A percentile compares a stretch with the other conserved stretches of the same genome.
phyloP scores from a whole-genome alignment of 345 rosid species.

The Noccaea caerulescens region DNA sequence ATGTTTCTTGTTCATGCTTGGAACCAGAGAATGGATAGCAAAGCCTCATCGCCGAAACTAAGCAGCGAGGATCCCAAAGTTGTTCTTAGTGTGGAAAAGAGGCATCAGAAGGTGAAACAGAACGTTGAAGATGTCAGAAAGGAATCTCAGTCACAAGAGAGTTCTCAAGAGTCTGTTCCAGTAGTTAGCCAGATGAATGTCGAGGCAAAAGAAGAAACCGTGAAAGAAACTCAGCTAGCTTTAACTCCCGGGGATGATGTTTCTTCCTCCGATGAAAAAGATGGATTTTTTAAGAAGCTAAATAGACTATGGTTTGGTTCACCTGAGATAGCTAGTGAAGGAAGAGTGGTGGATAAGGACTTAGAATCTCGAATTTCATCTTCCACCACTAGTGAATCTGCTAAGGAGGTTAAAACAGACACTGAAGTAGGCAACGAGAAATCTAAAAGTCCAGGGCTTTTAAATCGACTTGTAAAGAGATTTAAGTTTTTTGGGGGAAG shows the following conservation, averaged over 20 bases:
- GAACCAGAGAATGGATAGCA: conserved; percentile 38
- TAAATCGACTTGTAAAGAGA: conserved; percentile 47
- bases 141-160: conserved; percentile 28
- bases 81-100: conserved; percentile 33
- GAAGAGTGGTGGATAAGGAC: conserved; percentile 34
- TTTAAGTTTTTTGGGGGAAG: conserved; percentile 45
- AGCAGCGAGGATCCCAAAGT: conserved; percentile 33
- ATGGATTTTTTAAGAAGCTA: conserved; percentile 44
- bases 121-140: conserved; percentile 36
- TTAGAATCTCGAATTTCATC: conserved; percentile 20
- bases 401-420: conserved; percentile 37
- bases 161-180: conserved; percentile 36
- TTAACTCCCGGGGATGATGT: conserved; percentile 36
- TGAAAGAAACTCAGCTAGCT: conserved; percentile 20
- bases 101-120: conserved; percentile 30
- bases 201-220: conserved; percentile 20
- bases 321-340: conserved; percentile 28
- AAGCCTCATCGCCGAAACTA: conserved; percentile 21
- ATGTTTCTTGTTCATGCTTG: conserved; percentile 41
- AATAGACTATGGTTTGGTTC: conserved; percentile 54
- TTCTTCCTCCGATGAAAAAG: conserved; percentile 28
- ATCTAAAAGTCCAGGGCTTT: conserved; percentile 42
- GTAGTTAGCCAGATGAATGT: conserved; percentile 30
- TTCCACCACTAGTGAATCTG: conserved; percentile 39
- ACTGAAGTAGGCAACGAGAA: conserved; percentile 33